Evolutionary conservation across 73 alveolate genomes (phyloP).

Genomic region (Tetrahymena thermophila): DNA sequence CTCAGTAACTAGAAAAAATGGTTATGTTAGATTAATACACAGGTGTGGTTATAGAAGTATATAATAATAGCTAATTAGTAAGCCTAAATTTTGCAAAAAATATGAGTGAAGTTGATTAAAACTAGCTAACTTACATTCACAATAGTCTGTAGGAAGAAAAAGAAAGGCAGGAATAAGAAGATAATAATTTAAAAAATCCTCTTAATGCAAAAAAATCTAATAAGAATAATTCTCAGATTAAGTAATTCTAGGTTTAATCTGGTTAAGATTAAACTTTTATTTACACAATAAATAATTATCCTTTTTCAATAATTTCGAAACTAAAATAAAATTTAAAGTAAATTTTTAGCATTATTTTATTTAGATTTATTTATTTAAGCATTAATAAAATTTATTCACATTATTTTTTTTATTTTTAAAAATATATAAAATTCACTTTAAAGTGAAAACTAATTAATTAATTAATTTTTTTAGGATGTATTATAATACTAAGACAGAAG

Average conservation of each 20-base stretch:
- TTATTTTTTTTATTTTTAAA: too few relatives aligned
- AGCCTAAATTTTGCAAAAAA: not conserved
- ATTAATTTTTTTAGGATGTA: not conserved
- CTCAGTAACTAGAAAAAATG: not conserved
- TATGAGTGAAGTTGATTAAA: not conserved
- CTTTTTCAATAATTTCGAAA: not conserved
- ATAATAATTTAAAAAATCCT: too few relatives aligned
- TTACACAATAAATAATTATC: not conserved
- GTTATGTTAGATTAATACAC: not conserved
- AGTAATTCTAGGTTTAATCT: not conserved
- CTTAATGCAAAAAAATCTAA: not conserved
- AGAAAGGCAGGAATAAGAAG: not conserved
- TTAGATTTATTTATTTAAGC: not conserved
- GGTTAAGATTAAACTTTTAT: not conserved
- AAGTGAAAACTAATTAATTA: too few relatives aligned
- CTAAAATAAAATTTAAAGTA: not conserved
- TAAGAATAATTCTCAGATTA: not conserved
- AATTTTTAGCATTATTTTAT: not conserved
- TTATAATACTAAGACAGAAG: not conserved
- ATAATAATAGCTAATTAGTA: not conserved
- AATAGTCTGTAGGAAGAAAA: not conserved
- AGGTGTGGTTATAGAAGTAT: not conserved
- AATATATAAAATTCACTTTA: too few relatives aligned
- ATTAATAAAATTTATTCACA: too few relatives aligned
- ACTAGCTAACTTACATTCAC: not conserved